Conservation (phyloP, 1,284 basidiomycete species). For the Ceratobasidium sp. region DNA sequence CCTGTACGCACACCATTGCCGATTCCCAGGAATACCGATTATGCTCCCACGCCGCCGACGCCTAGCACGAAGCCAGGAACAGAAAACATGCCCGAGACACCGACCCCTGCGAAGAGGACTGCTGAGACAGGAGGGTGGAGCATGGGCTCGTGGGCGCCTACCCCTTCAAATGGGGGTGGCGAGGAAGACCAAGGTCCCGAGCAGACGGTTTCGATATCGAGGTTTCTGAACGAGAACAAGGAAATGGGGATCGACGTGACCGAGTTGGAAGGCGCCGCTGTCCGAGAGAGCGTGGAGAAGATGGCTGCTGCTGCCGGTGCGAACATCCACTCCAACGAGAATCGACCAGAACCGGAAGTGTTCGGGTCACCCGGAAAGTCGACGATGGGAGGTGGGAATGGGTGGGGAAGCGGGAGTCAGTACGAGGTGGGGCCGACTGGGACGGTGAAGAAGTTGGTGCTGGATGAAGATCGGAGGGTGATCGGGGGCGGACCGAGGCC, state of each 20-base stretch:
- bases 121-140: neutral
- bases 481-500: constrained; percentile 29
- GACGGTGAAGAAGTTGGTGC: constrained; percentile 29
- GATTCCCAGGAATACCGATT: neutral
- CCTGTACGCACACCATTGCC: constrained; percentile 12
- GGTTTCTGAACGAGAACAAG: constrained; percentile 39
- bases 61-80: neutral
- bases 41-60: constrained; percentile 6
- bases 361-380: neutral
- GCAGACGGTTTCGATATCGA: constrained; percentile 31
- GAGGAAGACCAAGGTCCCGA: neutral
- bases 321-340: neutral
- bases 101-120: constrained; percentile 1
- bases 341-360: neutral
- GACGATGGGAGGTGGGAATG: neutral
- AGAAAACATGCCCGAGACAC: neutral
- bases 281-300: constrained; percentile 35
- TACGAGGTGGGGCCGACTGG: constrained; percentile 29
- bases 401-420: constrained; percentile 28
- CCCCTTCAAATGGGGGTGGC: neutral
- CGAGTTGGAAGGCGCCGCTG: constrained; percentile 7
- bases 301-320: constrained; percentile 29
- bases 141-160: constrained; percentile 2
- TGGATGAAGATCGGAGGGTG: constrained; percentile 19
- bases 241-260: constrained; percentile 35